A percentile compares a stretch with the other conserved stretches of the same genome.
Evolutionary conservation across 768 basidiomycete genomes (phyloP).

Genomic region (Tulasnella sp.): DNA sequence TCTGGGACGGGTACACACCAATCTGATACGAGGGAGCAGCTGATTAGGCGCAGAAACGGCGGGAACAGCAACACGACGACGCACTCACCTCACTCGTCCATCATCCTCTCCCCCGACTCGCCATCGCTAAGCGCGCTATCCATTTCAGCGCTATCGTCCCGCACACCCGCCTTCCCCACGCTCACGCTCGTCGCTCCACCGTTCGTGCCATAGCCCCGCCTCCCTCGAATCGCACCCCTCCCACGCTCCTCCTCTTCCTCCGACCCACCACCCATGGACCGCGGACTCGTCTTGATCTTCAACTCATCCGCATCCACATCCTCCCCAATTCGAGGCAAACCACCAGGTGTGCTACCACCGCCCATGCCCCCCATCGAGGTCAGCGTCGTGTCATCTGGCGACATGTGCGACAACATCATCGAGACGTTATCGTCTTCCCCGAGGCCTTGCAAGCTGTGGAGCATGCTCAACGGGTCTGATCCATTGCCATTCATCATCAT

Average conservation of each 20-base stretch:
- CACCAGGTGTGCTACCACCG: neutral
- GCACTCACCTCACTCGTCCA: neutral
- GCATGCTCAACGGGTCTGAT: neutral
- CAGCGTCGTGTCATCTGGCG: conserved; percentile 1
- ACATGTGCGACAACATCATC: neutral
- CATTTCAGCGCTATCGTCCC: conserved; percentile 9
- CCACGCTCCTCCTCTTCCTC: conserved; percentile 7
- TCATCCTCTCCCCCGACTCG: conserved; percentile 10
- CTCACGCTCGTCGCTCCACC: neutral
- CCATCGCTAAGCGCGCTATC: conserved; percentile 11
- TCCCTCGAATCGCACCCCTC: neutral
- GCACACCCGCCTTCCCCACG: neutral
- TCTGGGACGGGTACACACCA: no score
- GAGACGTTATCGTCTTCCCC: neutral
- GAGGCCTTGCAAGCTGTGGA: neutral
- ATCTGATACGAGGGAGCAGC: no score
- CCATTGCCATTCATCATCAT: neutral
- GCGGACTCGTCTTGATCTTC: conserved; percentile 4
- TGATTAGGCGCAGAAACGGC: no score
- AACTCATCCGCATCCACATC: neutral
- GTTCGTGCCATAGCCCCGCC: neutral
- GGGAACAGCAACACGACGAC: no score
- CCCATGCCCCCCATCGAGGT: neutral
- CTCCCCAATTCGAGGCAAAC: neutral
- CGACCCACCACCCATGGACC: neutral